Conservation (phyloP, 306 rosid species). For the Urtica urens region DNA sequence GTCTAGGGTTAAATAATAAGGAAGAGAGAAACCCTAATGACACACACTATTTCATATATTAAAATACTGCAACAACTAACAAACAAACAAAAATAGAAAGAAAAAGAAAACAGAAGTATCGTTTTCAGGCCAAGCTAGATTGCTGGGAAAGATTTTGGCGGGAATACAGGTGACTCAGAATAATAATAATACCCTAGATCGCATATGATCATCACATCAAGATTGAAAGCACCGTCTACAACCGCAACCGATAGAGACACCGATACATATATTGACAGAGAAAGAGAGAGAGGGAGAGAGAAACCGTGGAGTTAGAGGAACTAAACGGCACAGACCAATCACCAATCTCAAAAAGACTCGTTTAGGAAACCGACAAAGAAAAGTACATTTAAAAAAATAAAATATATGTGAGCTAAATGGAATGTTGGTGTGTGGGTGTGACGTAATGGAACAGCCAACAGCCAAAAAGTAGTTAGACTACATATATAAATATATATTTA, state of each 20-base stretch:
- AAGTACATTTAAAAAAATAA: not conserved
- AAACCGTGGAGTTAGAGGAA: slow-evolving; percentile 14
- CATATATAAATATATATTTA: too few relatives aligned
- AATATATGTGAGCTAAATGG: not conserved
- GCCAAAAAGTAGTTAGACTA: slow-evolving; percentile 35
- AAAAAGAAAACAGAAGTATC: slow-evolving; percentile 6
- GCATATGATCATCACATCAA: not conserved
- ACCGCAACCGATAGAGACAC: slow-evolving; percentile 59
- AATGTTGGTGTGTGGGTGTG: slow-evolving; percentile 28
- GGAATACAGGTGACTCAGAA: slow-evolving; percentile 31
- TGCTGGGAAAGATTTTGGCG: slow-evolving; percentile 50
- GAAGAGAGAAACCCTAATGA: slow-evolving; percentile 31
- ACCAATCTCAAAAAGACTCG: slow-evolving; percentile 29
- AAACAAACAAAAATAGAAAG: not conserved
- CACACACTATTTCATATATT: not conserved
- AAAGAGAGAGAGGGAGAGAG: slow-evolving; percentile 3
- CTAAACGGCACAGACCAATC: slow-evolving; percentile 30
- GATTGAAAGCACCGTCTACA: slow-evolving; percentile 22
- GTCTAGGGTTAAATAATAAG: slow-evolving; percentile 25
- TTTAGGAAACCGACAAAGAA: slow-evolving; percentile 22
- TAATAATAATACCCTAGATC: slow-evolving; percentile 21
- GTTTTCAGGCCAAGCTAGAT: slow-evolving; percentile 38
- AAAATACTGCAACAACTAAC: not conserved
- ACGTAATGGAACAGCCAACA: slow-evolving; percentile 55
- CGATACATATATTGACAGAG: not conserved